A percentile compares a stretch with the other conserved stretches of the same genome.
Conservation (phyloP, 495 filamentous ascomycete species). For the Aspergillus ellipticus region DNA sequence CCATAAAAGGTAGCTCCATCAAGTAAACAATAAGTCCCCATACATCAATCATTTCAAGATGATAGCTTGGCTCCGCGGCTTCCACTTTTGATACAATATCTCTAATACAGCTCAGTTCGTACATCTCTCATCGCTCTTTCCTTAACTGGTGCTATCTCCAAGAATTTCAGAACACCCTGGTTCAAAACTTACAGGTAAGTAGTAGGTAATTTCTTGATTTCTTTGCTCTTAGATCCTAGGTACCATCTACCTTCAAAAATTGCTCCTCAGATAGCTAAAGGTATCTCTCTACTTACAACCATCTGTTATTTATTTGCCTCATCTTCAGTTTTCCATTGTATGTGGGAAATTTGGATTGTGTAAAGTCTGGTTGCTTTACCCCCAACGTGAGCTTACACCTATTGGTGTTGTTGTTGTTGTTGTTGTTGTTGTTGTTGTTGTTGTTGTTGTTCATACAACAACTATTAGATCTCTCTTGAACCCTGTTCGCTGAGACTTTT, state of each 20-base stretch:
- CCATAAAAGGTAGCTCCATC: too few species aligned
- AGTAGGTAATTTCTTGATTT: too few species aligned
- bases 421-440: too few species aligned
- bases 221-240: constrained; percentile 22
- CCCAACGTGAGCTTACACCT: constrained; percentile 5
- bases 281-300: constrained; percentile 13
- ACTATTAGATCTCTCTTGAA: background rate
- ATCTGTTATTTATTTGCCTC: constrained; percentile 19
- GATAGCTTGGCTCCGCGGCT: background rate
- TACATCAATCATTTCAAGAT: too few species aligned
- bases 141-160: background rate
- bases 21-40: too few species aligned
- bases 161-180: background rate
- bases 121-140: background rate
- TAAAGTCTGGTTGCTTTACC: constrained; percentile 14
- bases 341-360: constrained; percentile 29
- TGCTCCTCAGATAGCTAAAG: constrained; percentile 1
- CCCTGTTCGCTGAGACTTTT: constrained; percentile 6
- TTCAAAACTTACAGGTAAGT: constrained; percentile 2
- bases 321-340: constrained; percentile 21
- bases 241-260: constrained; percentile 20
- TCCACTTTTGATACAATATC: background rate
- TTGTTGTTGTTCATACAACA: too few species aligned
- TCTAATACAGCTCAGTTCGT: background rate
- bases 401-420: too few species aligned